Base-by-base conservation (phyloP, 2,329 filamentous ascomycete species). In the Cercospora sesami region DNA sequence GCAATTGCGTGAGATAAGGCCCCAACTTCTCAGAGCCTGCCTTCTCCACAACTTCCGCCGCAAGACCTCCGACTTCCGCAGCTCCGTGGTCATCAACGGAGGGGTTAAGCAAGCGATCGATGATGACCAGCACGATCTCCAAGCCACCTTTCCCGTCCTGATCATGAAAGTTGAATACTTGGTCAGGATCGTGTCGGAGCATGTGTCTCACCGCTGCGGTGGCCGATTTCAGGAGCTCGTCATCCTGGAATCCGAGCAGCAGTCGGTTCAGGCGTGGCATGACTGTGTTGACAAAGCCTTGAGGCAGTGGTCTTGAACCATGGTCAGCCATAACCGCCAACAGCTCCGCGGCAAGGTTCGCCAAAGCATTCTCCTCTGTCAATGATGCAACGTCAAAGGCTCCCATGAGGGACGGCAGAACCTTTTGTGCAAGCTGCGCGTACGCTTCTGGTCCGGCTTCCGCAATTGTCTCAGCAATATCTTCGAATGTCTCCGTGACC, bases 31-130 rank as follows among this genome's bases (percentile, higher is more conserved):
- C 94, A 42, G 93, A 90, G 10, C 95, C 95, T 62, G 94, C 95
- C 81, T 95, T 97, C 80, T 98, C 94, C 0, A 99, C 95, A 30
- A 99, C 85, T 80, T 97, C 94, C 1, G 94, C 94, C 4, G 95
- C 95, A 71, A 99, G 87, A 16, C 93, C 93, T 73, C 95, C 95
- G 53, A 99, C 94, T 81, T 99, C 94, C n/a, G 93, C 92, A 5
- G 94, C 95, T 18, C 93, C 92, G 75, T 94, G 93, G 75, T 99
- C 95, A 75, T 96, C 91, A n/a, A 98, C 90, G 1, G 86, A 81
- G 1, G 92, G 90, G 3, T 91, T 90, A 31, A 99, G 86, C 4
- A 99, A 86, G 59, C 94, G 91, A 78, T 97, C 95, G 70, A 99
- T 93, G 73, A 99, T 95, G 71, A 93, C 88, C 59, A 99, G 86